These are phyloP conservation scores for Juncus inflexus DNA, from an alignment of 176 grass and related monocot species.

Conservation along the genomic window DNA sequence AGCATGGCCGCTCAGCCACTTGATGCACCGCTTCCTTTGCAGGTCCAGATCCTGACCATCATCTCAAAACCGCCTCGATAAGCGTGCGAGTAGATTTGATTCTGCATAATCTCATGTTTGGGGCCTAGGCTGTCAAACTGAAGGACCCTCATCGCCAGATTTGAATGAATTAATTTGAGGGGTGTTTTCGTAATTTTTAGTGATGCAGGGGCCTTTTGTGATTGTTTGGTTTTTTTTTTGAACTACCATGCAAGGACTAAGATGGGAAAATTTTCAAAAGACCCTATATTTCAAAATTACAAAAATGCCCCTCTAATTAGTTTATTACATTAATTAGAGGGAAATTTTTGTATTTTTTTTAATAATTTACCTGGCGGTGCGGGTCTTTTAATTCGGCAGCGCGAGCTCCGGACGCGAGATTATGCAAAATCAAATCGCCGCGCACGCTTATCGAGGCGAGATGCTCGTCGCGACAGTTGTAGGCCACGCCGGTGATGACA, in stretches of 20 bases:
- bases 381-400: constrained; percentile 93
- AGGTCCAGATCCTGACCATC: constrained; percentile 86
- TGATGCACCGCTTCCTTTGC: constrained; percentile 89
- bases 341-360: too few relatives aligned
- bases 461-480: constrained; percentile 97
- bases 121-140: constrained; percentile 83
- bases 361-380: constrained; percentile 70
- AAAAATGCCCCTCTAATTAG: too few relatives aligned
- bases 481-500: constrained; percentile 89
- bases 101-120: constrained; percentile 98
- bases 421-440: constrained; percentile 97
- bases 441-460: constrained; percentile 91
- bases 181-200: neutral
- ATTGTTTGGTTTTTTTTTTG: constrained; percentile 11
- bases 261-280: constrained; percentile 63
- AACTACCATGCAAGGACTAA: constrained; percentile 41
- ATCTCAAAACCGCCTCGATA: constrained; percentile 93
- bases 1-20: constrained; percentile 88
- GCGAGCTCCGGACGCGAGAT: constrained; percentile 93
- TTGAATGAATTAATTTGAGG: constrained; percentile 22
- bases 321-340: too few relatives aligned
- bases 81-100: constrained; percentile 92
- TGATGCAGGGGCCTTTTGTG: neutral
- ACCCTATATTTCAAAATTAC: too few relatives aligned
- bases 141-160: constrained; percentile 97